Base-by-base conservation (phyloP, 83 land plant genomes). In the Isoetes engelmannii region DNA sequence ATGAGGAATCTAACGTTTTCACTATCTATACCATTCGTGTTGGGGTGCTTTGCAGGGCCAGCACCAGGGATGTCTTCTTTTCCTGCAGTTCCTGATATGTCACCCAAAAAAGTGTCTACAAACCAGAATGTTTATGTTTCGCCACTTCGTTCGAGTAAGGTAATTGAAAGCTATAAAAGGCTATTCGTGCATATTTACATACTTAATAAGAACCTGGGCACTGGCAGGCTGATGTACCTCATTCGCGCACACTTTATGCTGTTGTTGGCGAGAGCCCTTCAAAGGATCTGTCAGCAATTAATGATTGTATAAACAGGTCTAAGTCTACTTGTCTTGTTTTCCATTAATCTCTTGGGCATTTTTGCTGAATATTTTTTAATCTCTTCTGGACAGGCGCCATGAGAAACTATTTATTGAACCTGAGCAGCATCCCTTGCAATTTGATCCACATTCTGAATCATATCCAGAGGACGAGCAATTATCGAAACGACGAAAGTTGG, bases 211-310 rank as follows among this genome's bases (percentile, higher is more conserved):
- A 28, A 28, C 37, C 37, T 28, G n/a, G n/a, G n/a, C n/a, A n/a
- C n/a, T n/a, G 71, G 68, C 45, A 18, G 46, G 48, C 48, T 74
- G 9, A 84, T 84, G 55, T 91, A 49, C 85, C 84, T 20, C 88
- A 85, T 72, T 83, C 99, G 1, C 85, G 83, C 56, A 87, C 93
- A 54, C 81, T 83, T 41, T 95, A 95, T 75, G 99, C 97, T 15
- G 90, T 92, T 78, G 89, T 95, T 45, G 99, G 99, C 7, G 99
- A 95, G 75, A 95, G 99, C 74, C 97, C 99, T 57, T 95, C 99
- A 7, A 95, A 95, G 71, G 99, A 95, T 61, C 75, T 91, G 15
- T 73, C 89, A 41, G 91, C 85, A 61, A 95, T 95, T 41, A 95
- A 95, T 47, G 82, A 86, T 70, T 87, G 89, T 37, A 75, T 95